These are phyloP conservation scores for Urochloa ruziziensis DNA, from an alignment of 176 grass and related monocot species.

Conservation along the genomic window DNA sequence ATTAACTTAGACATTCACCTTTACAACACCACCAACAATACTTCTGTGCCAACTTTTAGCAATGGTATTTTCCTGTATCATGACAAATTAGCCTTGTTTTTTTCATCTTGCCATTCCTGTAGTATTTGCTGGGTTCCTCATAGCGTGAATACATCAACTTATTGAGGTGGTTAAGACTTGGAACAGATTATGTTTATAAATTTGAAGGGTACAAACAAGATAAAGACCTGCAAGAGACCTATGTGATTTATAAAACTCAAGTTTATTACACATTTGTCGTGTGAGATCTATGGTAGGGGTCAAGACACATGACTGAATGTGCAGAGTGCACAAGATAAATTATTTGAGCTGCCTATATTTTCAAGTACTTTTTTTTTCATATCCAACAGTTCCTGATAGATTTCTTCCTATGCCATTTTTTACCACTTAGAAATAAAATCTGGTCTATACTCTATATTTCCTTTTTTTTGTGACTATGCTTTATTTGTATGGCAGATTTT, in stretches of 20 bases:
- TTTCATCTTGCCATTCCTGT: neutral
- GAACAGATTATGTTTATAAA: neutral
- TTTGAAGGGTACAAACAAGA: neutral
- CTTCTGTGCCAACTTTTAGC: neutral
- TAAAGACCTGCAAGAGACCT: neutral
- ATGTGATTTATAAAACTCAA: neutral
- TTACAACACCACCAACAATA: neutral
- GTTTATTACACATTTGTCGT: neutral
- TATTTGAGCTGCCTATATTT: neutral
- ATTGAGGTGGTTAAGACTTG: neutral
- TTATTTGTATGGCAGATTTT: neutral
- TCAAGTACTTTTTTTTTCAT: neutral
- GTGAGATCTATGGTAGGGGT: neutral
- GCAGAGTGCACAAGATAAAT: neutral
- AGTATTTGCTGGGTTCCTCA: neutral
- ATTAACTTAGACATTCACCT: no score
- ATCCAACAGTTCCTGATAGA: neutral
- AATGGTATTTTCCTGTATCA: neutral
- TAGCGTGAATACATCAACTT: neutral
- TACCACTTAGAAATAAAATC: neutral
- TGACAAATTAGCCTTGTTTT: neutral
- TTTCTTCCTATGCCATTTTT: constrained; percentile 6
- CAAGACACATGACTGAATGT: neutral
- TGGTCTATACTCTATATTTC: neutral
- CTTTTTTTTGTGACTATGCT: neutral